Evolutionary conservation across 768 basidiomycete genomes (phyloP), one percentile per base, ranked within the genome.

Genomic region (Xerocomellus dryophilus): DNA sequence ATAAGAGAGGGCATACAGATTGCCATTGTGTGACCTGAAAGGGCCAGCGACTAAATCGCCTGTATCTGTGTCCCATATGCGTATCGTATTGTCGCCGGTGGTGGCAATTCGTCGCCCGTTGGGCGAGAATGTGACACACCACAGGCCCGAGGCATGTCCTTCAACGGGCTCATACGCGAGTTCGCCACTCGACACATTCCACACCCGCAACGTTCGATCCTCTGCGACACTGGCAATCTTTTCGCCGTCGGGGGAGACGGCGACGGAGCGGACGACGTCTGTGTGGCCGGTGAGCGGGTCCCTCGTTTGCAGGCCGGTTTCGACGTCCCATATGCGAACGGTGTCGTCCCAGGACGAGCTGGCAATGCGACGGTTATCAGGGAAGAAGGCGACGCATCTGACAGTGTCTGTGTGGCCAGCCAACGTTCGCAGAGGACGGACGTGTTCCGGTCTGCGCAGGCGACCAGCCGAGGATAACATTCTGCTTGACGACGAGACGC

Each of bases 1-100:
- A 21, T 55, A 81, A 73, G 82, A 47, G 80, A 67, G 59, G 53
- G 66, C 57, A 47, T 68, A 68, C 8, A 66, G 64, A 51, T 66
- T 68, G 64, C 64, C 64, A 51, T 66, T 62, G 66, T 67, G 66
- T 29, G 64, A 68, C 42, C 62, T 57, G 54, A 71, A 67, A 7
- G 61, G 68, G 44, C 64, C 67, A 47, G 57, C 54, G 53, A 64
- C 53, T 47, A 66, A 40, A 31, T 58, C 44, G 10, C 64, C 68
- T 23, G 66, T 63, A 45, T 62, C 57, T 34, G 64, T 51, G 54
- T 72, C 64, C 70, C 69, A 72, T 50, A 72, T 47, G 51, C 62
- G 60, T 46, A 72, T 63, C 5, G 65, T 67, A 46, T 65, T 69
- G 45, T 72, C 72, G 9, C 63, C 67, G 2, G 69, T 71, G 11